These are phyloP conservation scores for Malus hybrid DNA, from an alignment of 331 rosid genomes.

Conservation along the genomic window DNA sequence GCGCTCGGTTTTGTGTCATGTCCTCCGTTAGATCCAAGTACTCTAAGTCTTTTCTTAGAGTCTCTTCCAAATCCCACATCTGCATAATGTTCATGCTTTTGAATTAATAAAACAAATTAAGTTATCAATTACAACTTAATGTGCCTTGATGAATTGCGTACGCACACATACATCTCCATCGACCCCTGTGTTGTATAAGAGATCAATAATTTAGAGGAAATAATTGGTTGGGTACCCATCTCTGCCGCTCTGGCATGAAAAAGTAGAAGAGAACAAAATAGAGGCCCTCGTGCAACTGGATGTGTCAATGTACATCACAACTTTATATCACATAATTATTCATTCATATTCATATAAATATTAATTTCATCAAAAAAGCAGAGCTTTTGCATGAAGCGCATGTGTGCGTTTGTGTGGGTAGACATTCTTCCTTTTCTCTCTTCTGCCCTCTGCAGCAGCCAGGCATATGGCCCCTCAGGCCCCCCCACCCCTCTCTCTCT, in stretches of 20 bases:
- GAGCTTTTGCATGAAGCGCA: conserved; percentile 10
- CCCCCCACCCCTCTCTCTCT: not conserved
- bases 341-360: not conserved
- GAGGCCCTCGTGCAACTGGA: conserved; percentile 96
- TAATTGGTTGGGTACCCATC: conserved; percentile 24
- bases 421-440: conserved; percentile 37
- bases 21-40: too few relatives aligned
- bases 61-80: not conserved
- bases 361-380: conserved; percentile 6
- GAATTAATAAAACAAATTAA: not conserved
- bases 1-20: too few relatives aligned
- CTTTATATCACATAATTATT: not conserved
- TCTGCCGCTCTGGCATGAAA: conserved; percentile 23
- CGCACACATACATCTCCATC: not conserved
- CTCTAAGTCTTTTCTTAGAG: too few relatives aligned
- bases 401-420: conserved; percentile 51
- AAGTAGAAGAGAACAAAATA: conserved; percentile 62
- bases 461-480: not conserved
- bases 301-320: conserved; percentile 44
- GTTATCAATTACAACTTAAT: not conserved
- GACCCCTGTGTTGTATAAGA: not conserved
- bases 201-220: conserved; percentile 38
- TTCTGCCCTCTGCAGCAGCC: conserved; percentile 11
- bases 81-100: not conserved
- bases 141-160: not conserved